Conservation (phyloP, 148 eudicot species). For the Rheum nobile region DNA sequence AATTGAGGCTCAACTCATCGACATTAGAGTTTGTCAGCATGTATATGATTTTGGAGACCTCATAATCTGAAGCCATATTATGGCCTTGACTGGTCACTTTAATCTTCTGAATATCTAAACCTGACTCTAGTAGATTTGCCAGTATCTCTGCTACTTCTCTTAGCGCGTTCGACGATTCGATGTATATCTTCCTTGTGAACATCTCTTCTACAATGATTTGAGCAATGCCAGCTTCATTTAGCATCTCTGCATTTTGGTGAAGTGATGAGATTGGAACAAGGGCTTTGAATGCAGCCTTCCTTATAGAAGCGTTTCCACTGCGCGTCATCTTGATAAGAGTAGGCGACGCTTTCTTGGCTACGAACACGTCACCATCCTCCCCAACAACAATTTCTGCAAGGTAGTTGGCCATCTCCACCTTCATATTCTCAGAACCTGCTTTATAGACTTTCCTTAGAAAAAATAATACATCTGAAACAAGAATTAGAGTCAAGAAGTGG, state of each 20-base stretch:
- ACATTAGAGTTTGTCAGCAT: slow-evolving; percentile 41
- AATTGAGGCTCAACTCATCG: slow-evolving; percentile 49
- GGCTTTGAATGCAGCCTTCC: slow-evolving; percentile 55
- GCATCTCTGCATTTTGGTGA: slow-evolving; percentile 36
- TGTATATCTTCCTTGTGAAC: slow-evolving; percentile 31
- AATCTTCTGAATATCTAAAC: slow-evolving; percentile 33
- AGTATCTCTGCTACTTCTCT: slow-evolving; percentile 55
- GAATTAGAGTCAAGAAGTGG: background rate
- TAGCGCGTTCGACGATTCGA: slow-evolving; percentile 38
- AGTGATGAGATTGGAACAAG: slow-evolving; percentile 43
- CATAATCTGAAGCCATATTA: slow-evolving; percentile 42
- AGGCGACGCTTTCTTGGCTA: slow-evolving; percentile 52
- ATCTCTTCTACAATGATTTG: slow-evolving; percentile 46
- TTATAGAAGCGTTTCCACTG: slow-evolving; percentile 27
- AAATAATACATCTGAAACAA: background rate
- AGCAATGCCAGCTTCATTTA: slow-evolving; percentile 46
- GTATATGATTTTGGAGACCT: slow-evolving; percentile 43
- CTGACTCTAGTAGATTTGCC: slow-evolving; percentile 73
- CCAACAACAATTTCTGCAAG: slow-evolving; percentile 53
- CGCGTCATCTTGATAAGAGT: slow-evolving; percentile 57
- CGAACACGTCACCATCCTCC: slow-evolving; percentile 31
- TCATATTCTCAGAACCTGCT: slow-evolving; percentile 56
- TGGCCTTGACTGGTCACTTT: slow-evolving; percentile 39
- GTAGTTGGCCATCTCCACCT: slow-evolving; percentile 56
- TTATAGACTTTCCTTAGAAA: background rate